phyloP scores from a whole-genome alignment of 2,329 filamentous ascomycete genomes.

The Neofusicoccum parvum region DNA sequence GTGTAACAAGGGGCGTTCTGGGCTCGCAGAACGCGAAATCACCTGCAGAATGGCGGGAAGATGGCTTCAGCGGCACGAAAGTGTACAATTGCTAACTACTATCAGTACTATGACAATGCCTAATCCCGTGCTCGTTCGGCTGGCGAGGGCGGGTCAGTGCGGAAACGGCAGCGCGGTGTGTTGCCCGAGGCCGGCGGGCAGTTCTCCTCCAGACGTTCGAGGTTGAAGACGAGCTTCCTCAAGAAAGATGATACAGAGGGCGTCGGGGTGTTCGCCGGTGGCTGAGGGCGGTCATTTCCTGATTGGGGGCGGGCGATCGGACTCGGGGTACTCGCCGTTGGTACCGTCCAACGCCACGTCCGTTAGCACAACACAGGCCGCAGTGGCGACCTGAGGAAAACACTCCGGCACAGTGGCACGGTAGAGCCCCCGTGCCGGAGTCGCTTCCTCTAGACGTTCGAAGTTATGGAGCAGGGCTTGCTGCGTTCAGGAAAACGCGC shows the following conservation, averaged over 20 bases:
- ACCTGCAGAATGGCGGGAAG: too few species aligned
- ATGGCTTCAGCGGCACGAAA: too few species aligned
- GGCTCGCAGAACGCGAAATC: too few species aligned
- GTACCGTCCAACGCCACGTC: neutral
- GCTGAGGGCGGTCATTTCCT: neutral
- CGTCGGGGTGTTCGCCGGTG: conserved; percentile 3
- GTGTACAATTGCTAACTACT: too few species aligned
- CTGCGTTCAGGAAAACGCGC: conserved; percentile 2
- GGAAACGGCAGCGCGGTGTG: neutral
- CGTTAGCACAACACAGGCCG: neutral
- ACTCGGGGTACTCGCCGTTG: conserved; percentile 8
- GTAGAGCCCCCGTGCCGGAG: conserved; percentile 10
- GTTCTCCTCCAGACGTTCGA: conserved; percentile 7
- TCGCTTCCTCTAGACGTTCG: conserved; percentile 9
- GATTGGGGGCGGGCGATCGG: conserved; percentile 2
- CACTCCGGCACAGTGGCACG: neutral
- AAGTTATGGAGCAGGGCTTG: neutral
- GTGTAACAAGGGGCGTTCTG: neutral
- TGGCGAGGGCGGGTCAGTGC: too few species aligned
- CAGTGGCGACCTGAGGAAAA: neutral
- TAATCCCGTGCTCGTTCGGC: too few species aligned
- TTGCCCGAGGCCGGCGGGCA: neutral
- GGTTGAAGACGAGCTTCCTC: neutral
- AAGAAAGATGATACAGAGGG: neutral
- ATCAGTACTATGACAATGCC: too few species aligned